These are phyloP conservation scores for Nemania bipapillata DNA, from an alignment of 2,329 filamentous ascomycete genomes.

Conservation along the genomic window DNA sequence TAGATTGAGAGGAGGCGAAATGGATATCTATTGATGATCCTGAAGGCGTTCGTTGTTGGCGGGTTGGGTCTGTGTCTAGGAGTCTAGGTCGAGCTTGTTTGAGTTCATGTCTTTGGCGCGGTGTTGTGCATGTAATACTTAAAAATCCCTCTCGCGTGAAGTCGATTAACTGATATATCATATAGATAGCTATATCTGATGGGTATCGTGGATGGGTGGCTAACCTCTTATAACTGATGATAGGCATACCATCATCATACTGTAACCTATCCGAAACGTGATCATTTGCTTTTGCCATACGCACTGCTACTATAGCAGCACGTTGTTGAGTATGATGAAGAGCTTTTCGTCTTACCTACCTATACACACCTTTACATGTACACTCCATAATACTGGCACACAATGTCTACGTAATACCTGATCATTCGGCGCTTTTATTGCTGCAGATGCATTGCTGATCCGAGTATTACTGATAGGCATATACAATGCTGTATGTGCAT, in stretches of 20 bases:
- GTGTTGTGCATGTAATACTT: too few species aligned
- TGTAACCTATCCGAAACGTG: not conserved
- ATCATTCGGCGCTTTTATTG: not conserved
- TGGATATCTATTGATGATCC: too few species aligned
- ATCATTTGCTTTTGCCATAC: not conserved
- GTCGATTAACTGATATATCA: too few species aligned
- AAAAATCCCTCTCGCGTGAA: not conserved
- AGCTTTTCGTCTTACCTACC: not conserved
- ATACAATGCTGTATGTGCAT: not conserved
- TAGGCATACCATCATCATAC: not conserved
- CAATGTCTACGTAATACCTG: not conserved
- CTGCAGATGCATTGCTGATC: not conserved
- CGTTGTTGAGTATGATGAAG: not conserved
- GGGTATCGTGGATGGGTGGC: not conserved
- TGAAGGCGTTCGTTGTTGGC: too few species aligned
- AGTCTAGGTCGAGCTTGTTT: too few species aligned
- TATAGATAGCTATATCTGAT: not conserved
- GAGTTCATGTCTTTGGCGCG: too few species aligned
- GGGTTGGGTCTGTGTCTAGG: too few species aligned
- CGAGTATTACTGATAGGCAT: not conserved
- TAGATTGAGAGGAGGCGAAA: too few species aligned
- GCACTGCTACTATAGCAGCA: not conserved
- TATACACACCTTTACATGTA: not conserved
- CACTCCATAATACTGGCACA: not conserved
- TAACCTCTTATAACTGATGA: not conserved